A percentile compares a stretch with the other conserved stretches of the same genome.
phyloP scores from a whole-genome alignment of 192 early-diverging fungal species.

The Rhizoclosmatium sp. region DNA sequence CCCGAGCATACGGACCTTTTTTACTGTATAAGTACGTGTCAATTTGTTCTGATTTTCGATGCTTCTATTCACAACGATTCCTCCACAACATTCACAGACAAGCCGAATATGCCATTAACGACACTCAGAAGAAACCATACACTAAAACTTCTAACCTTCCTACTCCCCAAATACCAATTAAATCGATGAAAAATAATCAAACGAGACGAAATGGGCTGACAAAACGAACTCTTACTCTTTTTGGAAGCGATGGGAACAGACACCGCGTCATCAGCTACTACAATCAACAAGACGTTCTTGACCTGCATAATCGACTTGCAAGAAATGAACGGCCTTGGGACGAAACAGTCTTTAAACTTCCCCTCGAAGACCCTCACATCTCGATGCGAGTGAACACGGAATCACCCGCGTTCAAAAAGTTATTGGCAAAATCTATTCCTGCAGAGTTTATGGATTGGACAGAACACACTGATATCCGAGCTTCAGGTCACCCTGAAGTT shows the following conservation, averaged over 20 bases:
- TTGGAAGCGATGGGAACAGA: not conserved
- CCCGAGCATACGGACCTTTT: conserved; percentile 6
- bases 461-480: not conserved
- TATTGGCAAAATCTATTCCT: conserved; percentile 34
- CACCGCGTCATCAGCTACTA: conserved; percentile 18
- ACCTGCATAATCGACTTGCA: not conserved
- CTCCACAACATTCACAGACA: too few relatives aligned
- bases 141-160: too few relatives aligned
- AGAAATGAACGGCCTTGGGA: not conserved
- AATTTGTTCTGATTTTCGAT: not conserved
- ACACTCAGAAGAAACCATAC: too few relatives aligned
- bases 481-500: too few relatives aligned
- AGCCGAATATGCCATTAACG: too few relatives aligned
- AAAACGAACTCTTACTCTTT: conserved; percentile 18
- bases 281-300: not conserved
- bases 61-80: too few relatives aligned
- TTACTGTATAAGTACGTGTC: not conserved
- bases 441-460: not conserved
- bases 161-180: too few relatives aligned
- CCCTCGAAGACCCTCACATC: not conserved
- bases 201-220: conserved; percentile 5
- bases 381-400: not conserved
- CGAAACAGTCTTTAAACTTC: too few relatives aligned
- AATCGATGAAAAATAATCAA: not conserved
- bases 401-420: not conserved